Percentiles rank a stretch among this genome's conserved stretches.
Evolutionary conservation across 2,329 filamentous ascomycete species (phyloP).

Genomic region (Karstenula rhodostoma): DNA sequence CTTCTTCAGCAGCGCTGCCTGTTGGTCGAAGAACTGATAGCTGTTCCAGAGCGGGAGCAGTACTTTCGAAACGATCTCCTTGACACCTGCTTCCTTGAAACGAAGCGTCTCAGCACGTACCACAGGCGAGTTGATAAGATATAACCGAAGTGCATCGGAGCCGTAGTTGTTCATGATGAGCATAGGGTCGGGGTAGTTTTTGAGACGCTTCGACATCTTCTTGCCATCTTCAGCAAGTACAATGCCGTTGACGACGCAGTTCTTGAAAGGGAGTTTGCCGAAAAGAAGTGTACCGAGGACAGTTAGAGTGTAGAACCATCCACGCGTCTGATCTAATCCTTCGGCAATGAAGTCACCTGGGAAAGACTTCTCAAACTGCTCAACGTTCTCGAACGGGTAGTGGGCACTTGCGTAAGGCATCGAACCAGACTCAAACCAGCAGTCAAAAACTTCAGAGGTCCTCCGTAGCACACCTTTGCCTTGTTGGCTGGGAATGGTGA

Average conservation of each 20-base stretch:
- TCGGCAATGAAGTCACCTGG: conserved; percentile 95
- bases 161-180: conserved; percentile 88
- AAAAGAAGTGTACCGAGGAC: conserved; percentile 90
- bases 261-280: conserved; percentile 85
- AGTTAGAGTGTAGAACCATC: conserved; percentile 95
- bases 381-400: conserved; percentile 90
- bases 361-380: conserved; percentile 80
- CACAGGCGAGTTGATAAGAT: conserved; percentile 95
- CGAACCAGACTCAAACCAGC: conserved; percentile 95
- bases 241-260: conserved; percentile 95
- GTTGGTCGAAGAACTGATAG: conserved; percentile 94
- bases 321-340: conserved; percentile 89
- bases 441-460: conserved; percentile 91
- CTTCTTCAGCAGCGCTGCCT: conserved; percentile 87
- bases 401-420: conserved; percentile 94
- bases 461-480: conserved; percentile 85
- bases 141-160: conserved; percentile 90
- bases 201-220: conserved; percentile 97
- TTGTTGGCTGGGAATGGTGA: conserved; percentile 89
- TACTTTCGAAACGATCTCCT: conserved; percentile 93
- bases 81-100: conserved; percentile 92
- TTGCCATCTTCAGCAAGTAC: conserved; percentile 94
- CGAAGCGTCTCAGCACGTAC: conserved; percentile 88
- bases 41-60: conserved; percentile 93
- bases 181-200: conserved; percentile 92